A percentile compares a stretch with the other conserved stretches of the same genome.
Evolutionary conservation across 2,329 filamentous ascomycete species (phyloP).

Genomic region (Cadophora sp.): DNA sequence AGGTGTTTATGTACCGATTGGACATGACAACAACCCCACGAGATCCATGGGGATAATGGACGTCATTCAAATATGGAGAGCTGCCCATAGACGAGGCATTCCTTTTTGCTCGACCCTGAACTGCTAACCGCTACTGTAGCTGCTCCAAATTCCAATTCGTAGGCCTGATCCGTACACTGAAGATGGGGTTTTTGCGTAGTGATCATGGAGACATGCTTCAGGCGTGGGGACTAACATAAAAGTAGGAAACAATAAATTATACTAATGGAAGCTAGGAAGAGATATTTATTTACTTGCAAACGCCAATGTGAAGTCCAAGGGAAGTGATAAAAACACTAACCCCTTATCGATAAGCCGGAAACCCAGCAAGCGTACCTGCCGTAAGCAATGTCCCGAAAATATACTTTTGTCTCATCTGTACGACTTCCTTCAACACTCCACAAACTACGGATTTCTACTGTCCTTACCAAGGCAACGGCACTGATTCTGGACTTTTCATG

Average conservation of each 20-base stretch:
- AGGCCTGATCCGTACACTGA: too few relatives aligned
- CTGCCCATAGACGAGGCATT: too few relatives aligned
- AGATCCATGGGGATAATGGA: neutral
- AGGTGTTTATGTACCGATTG: neutral
- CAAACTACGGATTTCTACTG: neutral
- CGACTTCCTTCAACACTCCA: conserved; percentile 21
- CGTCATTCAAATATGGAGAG: too few relatives aligned
- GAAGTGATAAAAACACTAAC: neutral
- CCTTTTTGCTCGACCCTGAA: too few relatives aligned
- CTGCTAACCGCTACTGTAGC: too few relatives aligned
- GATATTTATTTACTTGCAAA: neutral
- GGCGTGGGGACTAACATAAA: too few relatives aligned
- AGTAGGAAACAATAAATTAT: too few relatives aligned
- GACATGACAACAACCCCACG: neutral
- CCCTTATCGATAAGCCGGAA: conserved; percentile 31
- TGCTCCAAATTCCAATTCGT: too few relatives aligned
- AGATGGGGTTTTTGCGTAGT: too few relatives aligned
- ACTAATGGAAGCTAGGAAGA: too few relatives aligned
- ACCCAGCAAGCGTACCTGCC: neutral
- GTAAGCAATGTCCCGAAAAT: conserved; percentile 24
- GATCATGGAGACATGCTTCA: too few relatives aligned
- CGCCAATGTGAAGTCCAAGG: neutral
- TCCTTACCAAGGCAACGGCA: neutral
- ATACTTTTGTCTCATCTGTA: conserved; percentile 28
- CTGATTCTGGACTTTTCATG: neutral